phyloP scores from a whole-genome alignment of 1,139 yeast species.

The Zygosaccharomyces sapae region DNA sequence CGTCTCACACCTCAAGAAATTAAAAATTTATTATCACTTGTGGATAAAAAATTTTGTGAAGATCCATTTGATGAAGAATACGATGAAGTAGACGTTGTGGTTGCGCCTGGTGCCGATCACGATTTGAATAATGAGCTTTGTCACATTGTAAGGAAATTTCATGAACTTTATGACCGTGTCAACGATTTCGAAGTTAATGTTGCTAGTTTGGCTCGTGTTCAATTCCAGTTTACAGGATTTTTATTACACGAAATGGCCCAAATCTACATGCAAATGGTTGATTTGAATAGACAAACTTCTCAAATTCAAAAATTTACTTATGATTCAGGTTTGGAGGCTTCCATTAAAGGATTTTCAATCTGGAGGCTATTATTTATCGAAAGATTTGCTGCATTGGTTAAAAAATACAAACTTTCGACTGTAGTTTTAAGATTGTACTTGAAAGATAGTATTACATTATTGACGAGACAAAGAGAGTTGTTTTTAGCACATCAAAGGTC shows the following conservation, averaged over 20 bases:
- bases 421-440: constrained; percentile 33
- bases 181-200: constrained; percentile 37
- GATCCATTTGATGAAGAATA: constrained; percentile 33
- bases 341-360: constrained; percentile 29
- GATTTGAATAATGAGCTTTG: constrained; percentile 33
- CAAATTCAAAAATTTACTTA: constrained; percentile 28
- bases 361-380: constrained; percentile 33
- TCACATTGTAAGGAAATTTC: constrained; percentile 32
- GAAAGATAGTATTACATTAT: constrained; percentile 33
- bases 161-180: constrained; percentile 33
- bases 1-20: constrained; percentile 24
- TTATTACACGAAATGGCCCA: constrained; percentile 36
- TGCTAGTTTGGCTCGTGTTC: constrained; percentile 36
- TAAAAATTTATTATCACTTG: constrained; percentile 21
- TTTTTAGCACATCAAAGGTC: constrained; percentile 30
- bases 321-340: constrained; percentile 19
- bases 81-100: constrained; percentile 29
- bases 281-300: constrained; percentile 32
- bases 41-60: constrained; percentile 32
- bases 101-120: constrained; percentile 32
- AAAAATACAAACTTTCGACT: constrained; percentile 33
- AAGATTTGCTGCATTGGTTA: constrained; percentile 28
- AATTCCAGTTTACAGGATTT: constrained; percentile 37
- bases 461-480: constrained; percentile 36
- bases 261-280: constrained; percentile 32